Percentiles rank a stretch among this genome's conserved stretches.
These are phyloP conservation scores for Heimioporus sp. DNA, from an alignment of 768 basidiomycete genomes.

Conservation along the genomic window DNA sequence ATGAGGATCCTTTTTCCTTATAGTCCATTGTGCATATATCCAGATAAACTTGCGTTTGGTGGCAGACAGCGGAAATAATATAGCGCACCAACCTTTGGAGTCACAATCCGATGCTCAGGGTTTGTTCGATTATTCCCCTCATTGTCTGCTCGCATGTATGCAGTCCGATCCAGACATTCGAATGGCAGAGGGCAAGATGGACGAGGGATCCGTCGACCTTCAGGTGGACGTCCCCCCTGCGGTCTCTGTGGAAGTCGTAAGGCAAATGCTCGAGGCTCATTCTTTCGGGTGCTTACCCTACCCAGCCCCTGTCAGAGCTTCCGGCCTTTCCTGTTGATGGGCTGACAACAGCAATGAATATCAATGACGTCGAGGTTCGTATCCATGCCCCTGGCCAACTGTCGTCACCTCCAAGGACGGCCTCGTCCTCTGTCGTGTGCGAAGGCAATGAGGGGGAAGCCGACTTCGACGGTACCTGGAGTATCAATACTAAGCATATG, in stretches of 20 bases:
- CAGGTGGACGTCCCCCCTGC: neutral
- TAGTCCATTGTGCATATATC: constrained; percentile 9
- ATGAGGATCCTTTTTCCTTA: neutral
- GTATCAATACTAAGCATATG: neutral
- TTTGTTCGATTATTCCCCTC: neutral
- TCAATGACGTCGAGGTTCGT: neutral
- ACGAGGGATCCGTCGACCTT: neutral
- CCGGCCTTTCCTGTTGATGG: neutral
- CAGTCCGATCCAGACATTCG: constrained; percentile 3
- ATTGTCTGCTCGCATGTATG: constrained; percentile 22
- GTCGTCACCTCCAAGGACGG: neutral
- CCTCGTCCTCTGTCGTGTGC: neutral
- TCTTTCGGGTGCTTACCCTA: constrained; percentile 1
- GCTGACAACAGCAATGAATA: neutral
- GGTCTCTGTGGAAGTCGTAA: constrained; percentile 9
- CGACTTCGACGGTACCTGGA: neutral
- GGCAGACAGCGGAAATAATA: neutral
- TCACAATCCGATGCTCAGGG: neutral
- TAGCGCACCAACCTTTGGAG: neutral
- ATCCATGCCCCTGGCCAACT: no score
- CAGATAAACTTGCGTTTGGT: constrained; percentile 5
- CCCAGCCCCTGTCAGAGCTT: neutral
- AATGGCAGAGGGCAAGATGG: neutral
- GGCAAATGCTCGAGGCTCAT: constrained; percentile 1
- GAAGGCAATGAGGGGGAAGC: neutral